These are phyloP conservation scores for Arabidopsis lyrata DNA, from an alignment of 441 rosid genomes.

Conservation along the genomic window DNA sequence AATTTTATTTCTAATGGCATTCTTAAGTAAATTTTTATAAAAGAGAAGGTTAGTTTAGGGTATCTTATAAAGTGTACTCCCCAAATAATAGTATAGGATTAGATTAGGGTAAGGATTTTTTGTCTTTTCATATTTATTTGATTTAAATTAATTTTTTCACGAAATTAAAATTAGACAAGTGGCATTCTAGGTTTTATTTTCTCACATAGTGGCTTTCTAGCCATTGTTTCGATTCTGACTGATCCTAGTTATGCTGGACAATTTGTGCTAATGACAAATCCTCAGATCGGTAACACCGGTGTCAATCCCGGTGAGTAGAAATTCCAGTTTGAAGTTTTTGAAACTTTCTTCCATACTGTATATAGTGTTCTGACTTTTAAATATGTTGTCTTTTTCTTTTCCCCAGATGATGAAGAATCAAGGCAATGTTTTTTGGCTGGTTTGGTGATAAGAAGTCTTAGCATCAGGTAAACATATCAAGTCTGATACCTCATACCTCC, in stretches of 20 bases:
- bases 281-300: slow-evolving; percentile 73
- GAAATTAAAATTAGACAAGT: no score
- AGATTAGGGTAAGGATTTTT: no score
- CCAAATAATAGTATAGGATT: no score
- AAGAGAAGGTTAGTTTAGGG: no score
- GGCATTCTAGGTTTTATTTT: no score
- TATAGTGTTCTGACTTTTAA: not conserved
- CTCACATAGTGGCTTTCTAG: no score
- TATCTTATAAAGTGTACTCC: no score
- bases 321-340: not conserved
- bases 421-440: slow-evolving; percentile 84
- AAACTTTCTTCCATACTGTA: not conserved
- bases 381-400: not conserved
- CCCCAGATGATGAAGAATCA: slow-evolving; percentile 91
- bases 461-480: slow-evolving; percentile 56
- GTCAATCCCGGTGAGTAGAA: slow-evolving; percentile 74
- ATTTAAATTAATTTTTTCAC: no score
- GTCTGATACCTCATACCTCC: not conserved
- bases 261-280: slow-evolving; percentile 57
- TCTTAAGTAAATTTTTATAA: no score
- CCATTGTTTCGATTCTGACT: slow-evolving; percentile 86
- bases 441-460: slow-evolving; percentile 82
- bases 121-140: no score
- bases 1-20: no score
- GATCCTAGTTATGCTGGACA: slow-evolving; percentile 96